Evolutionary conservation across 2,329 filamentous ascomycete species (phyloP).

Genomic region (Pseudogymnoascus sp.): DNA sequence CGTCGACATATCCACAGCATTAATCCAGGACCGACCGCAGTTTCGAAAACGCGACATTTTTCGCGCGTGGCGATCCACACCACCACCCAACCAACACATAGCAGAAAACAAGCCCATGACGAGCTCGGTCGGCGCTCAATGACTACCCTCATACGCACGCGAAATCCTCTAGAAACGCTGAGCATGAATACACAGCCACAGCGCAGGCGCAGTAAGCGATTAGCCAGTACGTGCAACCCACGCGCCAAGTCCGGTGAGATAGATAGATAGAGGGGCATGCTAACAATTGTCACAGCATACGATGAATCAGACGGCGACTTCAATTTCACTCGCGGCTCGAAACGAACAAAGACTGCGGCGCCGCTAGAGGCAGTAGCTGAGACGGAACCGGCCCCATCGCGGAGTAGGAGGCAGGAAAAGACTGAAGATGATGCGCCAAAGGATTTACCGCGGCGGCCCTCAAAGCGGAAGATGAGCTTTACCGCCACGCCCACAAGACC

Average conservation of each 20-base stretch:
- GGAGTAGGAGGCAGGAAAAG: constrained; percentile 28
- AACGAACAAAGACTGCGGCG: constrained; percentile 52
- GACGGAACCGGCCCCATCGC: constrained; percentile 28
- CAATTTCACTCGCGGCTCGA: constrained; percentile 60
- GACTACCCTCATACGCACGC: constrained; percentile 60
- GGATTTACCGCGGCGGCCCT: constrained; percentile 34
- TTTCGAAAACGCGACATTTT: constrained; percentile 4
- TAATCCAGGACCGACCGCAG: not conserved
- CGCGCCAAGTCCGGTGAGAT: constrained; percentile 8
- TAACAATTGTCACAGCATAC: constrained; percentile 35
- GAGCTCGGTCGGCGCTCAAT: constrained; percentile 39
- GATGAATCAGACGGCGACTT: constrained; percentile 75
- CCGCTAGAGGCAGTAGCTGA: constrained; percentile 34
- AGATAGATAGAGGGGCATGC: constrained; percentile 8
- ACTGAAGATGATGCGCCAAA: constrained; percentile 28
- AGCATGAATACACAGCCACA: constrained; percentile 56
- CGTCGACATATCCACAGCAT: not conserved
- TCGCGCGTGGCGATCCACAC: not conserved
- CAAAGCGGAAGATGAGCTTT: constrained; percentile 26
- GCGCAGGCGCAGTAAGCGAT: constrained; percentile 55
- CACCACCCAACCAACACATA: not conserved
- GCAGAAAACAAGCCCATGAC: not conserved
- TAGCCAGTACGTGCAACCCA: constrained; percentile 45
- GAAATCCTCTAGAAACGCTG: constrained; percentile 56
- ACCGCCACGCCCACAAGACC: constrained; percentile 25